phyloP scores from a whole-genome alignment of 2,329 filamentous ascomycete species.

The Emericellopsis cladophorae region DNA sequence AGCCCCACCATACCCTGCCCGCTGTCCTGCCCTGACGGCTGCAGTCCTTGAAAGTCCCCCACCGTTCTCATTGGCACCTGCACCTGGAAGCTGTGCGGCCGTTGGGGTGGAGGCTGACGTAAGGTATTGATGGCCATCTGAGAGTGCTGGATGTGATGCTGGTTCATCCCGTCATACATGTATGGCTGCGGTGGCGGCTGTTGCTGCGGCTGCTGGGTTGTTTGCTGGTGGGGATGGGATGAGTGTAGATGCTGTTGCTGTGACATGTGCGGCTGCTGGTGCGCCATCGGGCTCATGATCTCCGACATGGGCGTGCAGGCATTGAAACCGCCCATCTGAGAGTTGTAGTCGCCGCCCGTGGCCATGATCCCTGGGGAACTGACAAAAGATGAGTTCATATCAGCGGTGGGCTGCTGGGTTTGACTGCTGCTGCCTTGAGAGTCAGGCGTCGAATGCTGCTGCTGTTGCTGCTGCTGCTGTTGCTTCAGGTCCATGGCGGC shows the following conservation, averaged over 20 bases:
- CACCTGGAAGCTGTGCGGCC: slow-evolving; percentile 20
- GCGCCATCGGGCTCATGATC: slow-evolving; percentile 35
- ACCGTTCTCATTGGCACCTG: slow-evolving; percentile 11
- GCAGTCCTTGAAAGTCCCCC: slow-evolving; percentile 35
- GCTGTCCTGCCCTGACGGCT: slow-evolving; percentile 27
- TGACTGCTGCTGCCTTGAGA: slow-evolving; percentile 14
- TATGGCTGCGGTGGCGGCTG: slow-evolving; percentile 2
- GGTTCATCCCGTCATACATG: slow-evolving; percentile 14
- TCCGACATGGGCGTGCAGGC: slow-evolving; percentile 32
- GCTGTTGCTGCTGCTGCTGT: background rate
- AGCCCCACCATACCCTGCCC: slow-evolving; percentile 12
- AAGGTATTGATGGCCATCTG: slow-evolving; percentile 15
- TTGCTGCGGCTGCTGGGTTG: slow-evolving; percentile 7
- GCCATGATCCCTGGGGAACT: slow-evolving; percentile 42
- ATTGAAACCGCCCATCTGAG: slow-evolving; percentile 27
- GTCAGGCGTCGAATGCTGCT: slow-evolving; percentile 16
- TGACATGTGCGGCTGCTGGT: slow-evolving; percentile 10
- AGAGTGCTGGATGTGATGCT: slow-evolving; percentile 15
- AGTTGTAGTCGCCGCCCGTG: slow-evolving; percentile 34
- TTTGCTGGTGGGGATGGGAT: slow-evolving; percentile 5
- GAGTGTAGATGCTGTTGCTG: slow-evolving; percentile 8
- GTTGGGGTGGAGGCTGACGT: slow-evolving; percentile 13
- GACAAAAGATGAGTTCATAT: slow-evolving; percentile 36
- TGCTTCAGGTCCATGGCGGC: slow-evolving; percentile 21
- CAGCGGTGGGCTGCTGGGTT: slow-evolving; percentile 10